Evolutionary conservation across 306 rosid species (phyloP).

Genomic region (Parietaria judaica): DNA sequence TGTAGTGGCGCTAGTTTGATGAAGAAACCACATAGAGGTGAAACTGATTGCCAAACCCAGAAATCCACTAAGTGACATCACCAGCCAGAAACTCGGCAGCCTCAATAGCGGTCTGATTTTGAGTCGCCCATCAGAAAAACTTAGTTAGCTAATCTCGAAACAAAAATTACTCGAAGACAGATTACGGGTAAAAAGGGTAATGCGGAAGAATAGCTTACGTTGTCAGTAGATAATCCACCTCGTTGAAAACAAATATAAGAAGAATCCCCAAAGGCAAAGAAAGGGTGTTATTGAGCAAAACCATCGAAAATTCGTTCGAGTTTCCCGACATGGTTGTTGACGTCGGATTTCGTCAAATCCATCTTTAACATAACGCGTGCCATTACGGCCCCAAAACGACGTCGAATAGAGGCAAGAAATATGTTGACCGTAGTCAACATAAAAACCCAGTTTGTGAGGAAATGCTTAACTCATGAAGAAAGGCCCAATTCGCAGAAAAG

Average conservation of each 20-base stretch:
- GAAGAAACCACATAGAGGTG: conserved; percentile 99
- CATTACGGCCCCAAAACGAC: too few species aligned
- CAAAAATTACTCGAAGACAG: neutral
- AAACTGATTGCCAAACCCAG: conserved; percentile 95
- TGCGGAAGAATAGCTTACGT: conserved; percentile 53
- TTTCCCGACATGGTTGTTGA: too few species aligned
- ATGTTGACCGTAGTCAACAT: too few species aligned
- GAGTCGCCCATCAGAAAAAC: conserved; percentile 17
- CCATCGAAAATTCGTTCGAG: conserved; percentile 93
- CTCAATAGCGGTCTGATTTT: conserved; percentile 81
- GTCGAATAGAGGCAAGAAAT: too few species aligned
- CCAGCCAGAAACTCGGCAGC: conserved; percentile 83
- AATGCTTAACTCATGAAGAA: too few species aligned
- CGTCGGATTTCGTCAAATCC: too few species aligned
- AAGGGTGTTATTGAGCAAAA: conserved; percentile 84
- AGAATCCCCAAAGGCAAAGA: conserved; percentile 85
- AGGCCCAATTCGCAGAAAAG: too few species aligned
- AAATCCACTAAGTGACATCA: conserved; percentile 80
- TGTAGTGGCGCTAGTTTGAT: conserved; percentile 95
- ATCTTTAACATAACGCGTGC: too few species aligned
- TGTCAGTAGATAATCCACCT: conserved; percentile 73
- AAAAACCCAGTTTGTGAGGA: too few species aligned
- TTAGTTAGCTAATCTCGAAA: conserved; percentile 11
- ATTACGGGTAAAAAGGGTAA: neutral
- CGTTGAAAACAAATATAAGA: conserved; percentile 65